These are phyloP conservation scores for Vitis riparia DNA, from an alignment of 164 flowering plant genomes.

Conservation along the genomic window DNA sequence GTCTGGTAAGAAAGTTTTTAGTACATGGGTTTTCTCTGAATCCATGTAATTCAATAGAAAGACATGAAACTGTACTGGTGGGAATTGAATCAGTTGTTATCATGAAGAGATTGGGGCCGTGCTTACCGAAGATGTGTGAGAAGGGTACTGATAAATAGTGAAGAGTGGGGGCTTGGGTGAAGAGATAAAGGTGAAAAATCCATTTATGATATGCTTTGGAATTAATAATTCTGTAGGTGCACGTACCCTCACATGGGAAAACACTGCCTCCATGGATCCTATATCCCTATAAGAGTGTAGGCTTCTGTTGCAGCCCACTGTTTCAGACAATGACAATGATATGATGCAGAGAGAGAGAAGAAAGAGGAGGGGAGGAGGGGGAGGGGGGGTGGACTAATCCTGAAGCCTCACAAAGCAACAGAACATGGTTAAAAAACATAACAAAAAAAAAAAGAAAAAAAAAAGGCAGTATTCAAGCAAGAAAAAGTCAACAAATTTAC, in stretches of 20 bases:
- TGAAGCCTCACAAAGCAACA: not conserved
- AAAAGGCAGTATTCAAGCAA: not conserved
- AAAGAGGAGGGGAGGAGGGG: not conserved
- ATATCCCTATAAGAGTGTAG: not conserved
- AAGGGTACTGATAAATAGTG: not conserved
- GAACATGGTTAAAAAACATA: too few relatives aligned
- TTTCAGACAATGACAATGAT: slow-evolving; percentile 5
- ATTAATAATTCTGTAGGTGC: slow-evolving; percentile 8
- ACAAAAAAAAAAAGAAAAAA: not conserved
- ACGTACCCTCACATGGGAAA: slow-evolving; percentile 23
- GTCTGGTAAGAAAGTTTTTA: too few relatives aligned
- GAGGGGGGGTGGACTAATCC: not conserved
- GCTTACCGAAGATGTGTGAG: not conserved
- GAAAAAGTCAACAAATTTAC: slow-evolving; percentile 19
- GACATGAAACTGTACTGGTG: too few relatives aligned
- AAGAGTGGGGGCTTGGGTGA: not conserved
- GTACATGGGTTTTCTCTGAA: too few relatives aligned
- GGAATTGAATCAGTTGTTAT: too few relatives aligned
- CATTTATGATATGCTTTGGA: slow-evolving; percentile 3
- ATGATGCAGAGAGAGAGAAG: slow-evolving; percentile 3
- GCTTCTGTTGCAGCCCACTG: slow-evolving; percentile 2
- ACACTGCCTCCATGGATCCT: slow-evolving; percentile 14
- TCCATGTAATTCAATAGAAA: too few relatives aligned
- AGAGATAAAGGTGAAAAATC: slow-evolving; percentile 5
- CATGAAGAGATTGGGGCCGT: too few relatives aligned